A percentile compares a stretch with the other conserved stretches of the same genome.
phyloP scores from a whole-genome alignment of 2,329 filamentous ascomycete genomes.

The Sporothrix dimorphospora region DNA sequence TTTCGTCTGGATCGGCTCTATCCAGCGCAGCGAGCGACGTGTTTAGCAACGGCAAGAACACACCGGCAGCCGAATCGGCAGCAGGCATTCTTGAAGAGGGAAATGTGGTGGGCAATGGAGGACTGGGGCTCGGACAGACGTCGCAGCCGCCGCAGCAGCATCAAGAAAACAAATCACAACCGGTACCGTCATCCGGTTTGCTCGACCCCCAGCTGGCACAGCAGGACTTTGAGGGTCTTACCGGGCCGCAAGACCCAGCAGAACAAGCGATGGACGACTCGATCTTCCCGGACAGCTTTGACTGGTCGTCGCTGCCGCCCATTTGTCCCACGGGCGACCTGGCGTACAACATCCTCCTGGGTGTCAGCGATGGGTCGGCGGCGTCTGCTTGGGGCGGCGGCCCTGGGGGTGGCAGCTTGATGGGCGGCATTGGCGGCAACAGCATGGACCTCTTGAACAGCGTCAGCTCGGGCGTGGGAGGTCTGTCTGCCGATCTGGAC shows the following conservation, averaged over 20 bases:
- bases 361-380: conserved; percentile 38
- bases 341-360: conserved; percentile 59
- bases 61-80: not conserved
- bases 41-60: conserved; percentile 6
- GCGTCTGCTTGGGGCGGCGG: conserved; percentile 34
- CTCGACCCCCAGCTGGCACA: conserved; percentile 22
- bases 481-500: conserved; percentile 11
- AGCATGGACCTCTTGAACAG: conserved; percentile 10
- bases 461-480: not conserved
- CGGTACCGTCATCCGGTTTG: not conserved
- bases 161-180: too few relatives aligned
- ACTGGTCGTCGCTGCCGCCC: conserved; percentile 56
- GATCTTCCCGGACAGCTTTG: conserved; percentile 50
- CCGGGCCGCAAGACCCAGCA: not conserved
- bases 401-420: not conserved
- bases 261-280: conserved; percentile 36
- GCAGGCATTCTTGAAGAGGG: not conserved
- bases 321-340: conserved; percentile 62
- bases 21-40: conserved; percentile 30
- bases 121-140: not conserved
- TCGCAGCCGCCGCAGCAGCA: not conserved
- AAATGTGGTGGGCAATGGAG: not conserved
- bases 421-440: conserved; percentile 7
- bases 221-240: not conserved
- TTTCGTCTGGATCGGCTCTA: conserved; percentile 17